These are phyloP conservation scores for Fraxinus sp. DNA, from an alignment of 305 asterid genomes.

Conservation along the genomic window DNA sequence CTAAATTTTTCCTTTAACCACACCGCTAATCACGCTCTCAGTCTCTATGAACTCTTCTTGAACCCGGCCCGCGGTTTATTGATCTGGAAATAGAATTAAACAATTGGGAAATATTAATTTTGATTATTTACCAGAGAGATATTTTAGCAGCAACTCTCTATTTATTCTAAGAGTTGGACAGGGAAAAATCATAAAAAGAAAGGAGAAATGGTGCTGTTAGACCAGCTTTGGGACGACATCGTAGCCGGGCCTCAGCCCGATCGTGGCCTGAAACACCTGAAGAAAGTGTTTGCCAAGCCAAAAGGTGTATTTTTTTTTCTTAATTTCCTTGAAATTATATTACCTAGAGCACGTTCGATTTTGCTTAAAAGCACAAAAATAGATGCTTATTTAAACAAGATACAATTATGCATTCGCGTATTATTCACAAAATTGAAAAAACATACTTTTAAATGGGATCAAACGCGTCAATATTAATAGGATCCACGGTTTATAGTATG, in stretches of 20 bases:
- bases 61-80: background rate
- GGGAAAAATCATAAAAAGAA: background rate
- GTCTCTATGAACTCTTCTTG: background rate
- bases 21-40: background rate
- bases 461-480: background rate
- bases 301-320: constrained; percentile 36
- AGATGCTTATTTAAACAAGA: background rate
- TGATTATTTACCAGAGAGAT: constrained; percentile 24
- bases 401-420: background rate
- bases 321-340: background rate
- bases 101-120: constrained; percentile 12
- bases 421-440: background rate
- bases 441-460: background rate
- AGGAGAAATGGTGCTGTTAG: constrained; percentile 70
- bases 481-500: too few species aligned
- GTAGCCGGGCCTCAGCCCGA: constrained; percentile 89
- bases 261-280: constrained; percentile 77
- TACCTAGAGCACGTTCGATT: too few species aligned
- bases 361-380: background rate
- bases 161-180: background rate
- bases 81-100: constrained; percentile 26
- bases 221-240: constrained; percentile 89
- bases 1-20: background rate
- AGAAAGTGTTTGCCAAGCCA: constrained; percentile 46
- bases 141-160: constrained; percentile 38